Conservation (phyloP, 768 basidiomycete genomes). For the Mycena pura region DNA sequence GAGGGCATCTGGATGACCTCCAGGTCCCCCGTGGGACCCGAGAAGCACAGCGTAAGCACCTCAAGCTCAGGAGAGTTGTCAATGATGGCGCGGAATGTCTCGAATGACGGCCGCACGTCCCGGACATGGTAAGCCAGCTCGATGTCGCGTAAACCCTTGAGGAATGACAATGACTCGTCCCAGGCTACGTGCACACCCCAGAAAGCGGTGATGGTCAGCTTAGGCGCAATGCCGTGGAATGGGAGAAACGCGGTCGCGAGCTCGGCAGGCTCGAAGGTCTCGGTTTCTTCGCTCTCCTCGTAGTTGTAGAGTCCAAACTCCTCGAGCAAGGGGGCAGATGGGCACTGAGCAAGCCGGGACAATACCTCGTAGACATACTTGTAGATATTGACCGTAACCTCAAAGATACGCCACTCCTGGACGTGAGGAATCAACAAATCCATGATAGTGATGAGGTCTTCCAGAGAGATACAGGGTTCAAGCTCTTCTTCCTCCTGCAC, state of each 20-base stretch:
- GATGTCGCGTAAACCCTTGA: constrained; percentile 54
- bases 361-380: constrained; percentile 54
- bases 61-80: constrained; percentile 58
- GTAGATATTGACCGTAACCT: constrained; percentile 54
- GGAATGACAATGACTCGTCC: constrained; percentile 52
- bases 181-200: constrained; percentile 80
- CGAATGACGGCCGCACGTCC: constrained; percentile 68
- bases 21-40: constrained; percentile 60
- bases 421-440: constrained; percentile 59
- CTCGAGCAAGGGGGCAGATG: constrained; percentile 61
- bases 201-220: constrained; percentile 53
- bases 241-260: constrained; percentile 51
- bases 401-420: constrained; percentile 58
- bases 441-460: constrained; percentile 44
- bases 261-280: constrained; percentile 47
- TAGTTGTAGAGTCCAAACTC: constrained; percentile 61
- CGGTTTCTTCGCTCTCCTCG: constrained; percentile 50
- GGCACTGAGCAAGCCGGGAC: constrained; percentile 46
- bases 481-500: constrained; percentile 9
- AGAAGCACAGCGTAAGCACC: constrained; percentile 57
- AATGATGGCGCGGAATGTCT: constrained; percentile 59
- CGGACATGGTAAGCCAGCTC: constrained; percentile 68
- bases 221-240: constrained; percentile 64
- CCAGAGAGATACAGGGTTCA: constrained; percentile 33
- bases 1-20: constrained; percentile 47